These are phyloP conservation scores for Linum lewisii DNA, from an alignment of 345 rosid genomes.

Conservation along the genomic window DNA sequence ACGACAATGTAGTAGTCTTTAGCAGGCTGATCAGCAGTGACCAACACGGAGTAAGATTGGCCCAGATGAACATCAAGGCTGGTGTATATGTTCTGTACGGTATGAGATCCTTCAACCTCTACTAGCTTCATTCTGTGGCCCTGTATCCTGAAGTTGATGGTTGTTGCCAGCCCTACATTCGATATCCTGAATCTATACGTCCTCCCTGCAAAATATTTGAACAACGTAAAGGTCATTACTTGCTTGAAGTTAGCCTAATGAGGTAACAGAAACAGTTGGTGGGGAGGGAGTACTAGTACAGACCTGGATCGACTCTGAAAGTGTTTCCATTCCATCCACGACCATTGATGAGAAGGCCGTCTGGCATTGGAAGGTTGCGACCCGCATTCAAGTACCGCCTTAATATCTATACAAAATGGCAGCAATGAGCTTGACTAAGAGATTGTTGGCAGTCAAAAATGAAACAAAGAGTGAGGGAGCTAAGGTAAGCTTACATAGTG, in stretches of 20 bases:
- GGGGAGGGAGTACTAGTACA: too few relatives aligned
- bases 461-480: background rate
- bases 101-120: slow-evolving; percentile 27
- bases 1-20: slow-evolving; percentile 21
- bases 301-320: slow-evolving; percentile 26
- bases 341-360: slow-evolving; percentile 27
- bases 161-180: slow-evolving; percentile 22
- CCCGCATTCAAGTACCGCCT: slow-evolving; percentile 21
- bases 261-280: too few relatives aligned
- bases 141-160: slow-evolving; percentile 24
- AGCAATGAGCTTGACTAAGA: background rate
- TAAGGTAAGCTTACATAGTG: background rate
- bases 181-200: slow-evolving; percentile 28
- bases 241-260: too few relatives aligned
- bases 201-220: too few relatives aligned
- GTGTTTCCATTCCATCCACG: slow-evolving; percentile 31
- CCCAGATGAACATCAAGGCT: slow-evolving; percentile 26
- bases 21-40: slow-evolving; percentile 22
- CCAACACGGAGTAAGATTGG: slow-evolving; percentile 25
- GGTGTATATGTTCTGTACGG: slow-evolving; percentile 21
- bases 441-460: background rate
- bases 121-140: slow-evolving; percentile 24
- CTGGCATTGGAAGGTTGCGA: slow-evolving; percentile 22
- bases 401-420: slow-evolving; percentile 11
- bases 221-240: too few relatives aligned